Base-by-base conservation (phyloP, 225 moss, liverwort and hornwort species). In the Rhytidiadelphus loreus region DNA sequence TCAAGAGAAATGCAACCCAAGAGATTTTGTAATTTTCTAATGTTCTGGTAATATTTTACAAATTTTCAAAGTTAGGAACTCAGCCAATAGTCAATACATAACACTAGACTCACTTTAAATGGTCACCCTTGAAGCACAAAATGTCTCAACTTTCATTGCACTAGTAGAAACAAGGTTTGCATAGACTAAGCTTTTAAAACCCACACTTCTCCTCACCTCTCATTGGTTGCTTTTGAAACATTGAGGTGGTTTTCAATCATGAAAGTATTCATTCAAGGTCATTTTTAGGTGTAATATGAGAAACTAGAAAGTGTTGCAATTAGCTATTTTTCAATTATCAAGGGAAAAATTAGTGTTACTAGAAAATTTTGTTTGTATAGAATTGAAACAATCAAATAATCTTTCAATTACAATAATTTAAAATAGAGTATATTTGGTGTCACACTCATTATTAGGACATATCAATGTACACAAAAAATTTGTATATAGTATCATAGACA, bases 251-350 rank as follows among this genome's bases (percentile, higher is more conserved):
- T 70, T 41, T 70, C 8, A 71, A 2, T 5, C 5, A 71, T 28
- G 3, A 3, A 28, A 3, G 3, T 28, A 2, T 44, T 43, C 6
- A 16, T 72, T 24, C 6, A 72, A 44, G 44, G 43, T 2, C 43
- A 16, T 44, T 16, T 16, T 16, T 28, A 28, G 26, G 2, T 44
- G 4, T 43, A 1, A 68, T n/a, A n/a, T n/a, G 4, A 41, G 25
- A 41, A 15, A 25, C 1, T 3, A 5, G 0, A 44, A 72, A 72
- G 11, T 44, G 2, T 46, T 73, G 11, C 30, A 73, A 72, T 72
- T 16, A 28, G 16, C 12, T 29, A 26, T 16, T 72, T 43, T 73
- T 73, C 11, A 0, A 0, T 6, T 18, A 17, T 10, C 18, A 0
- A 46, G 3, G 46, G 2, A 0, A 4, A 26, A 17, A 44, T 18